A percentile compares a stretch with the other conserved stretches of the same genome.
These are phyloP conservation scores for Oemleria cerasiformis DNA, from an alignment of 306 rosid genomes.

Conservation along the genomic window DNA sequence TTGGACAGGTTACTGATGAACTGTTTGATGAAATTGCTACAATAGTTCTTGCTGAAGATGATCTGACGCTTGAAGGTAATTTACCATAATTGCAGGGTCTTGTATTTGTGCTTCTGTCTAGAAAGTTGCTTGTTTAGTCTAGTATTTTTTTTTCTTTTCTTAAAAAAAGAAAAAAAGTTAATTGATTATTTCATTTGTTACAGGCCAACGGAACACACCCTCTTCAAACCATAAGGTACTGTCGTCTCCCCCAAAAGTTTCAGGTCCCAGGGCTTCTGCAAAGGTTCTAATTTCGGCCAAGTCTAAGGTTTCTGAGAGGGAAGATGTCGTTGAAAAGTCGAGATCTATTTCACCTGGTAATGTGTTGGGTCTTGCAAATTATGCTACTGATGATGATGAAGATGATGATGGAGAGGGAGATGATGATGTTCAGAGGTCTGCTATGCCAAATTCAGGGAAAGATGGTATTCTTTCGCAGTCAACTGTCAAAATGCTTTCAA, in stretches of 20 bases:
- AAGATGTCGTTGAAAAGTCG: constrained; percentile 50
- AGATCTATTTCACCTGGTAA: constrained; percentile 70
- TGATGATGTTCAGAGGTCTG: constrained; percentile 59
- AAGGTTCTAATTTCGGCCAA: constrained; percentile 61
- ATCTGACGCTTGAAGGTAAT: constrained; percentile 63
- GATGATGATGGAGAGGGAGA: constrained; percentile 58
- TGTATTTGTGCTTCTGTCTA: constrained; percentile 7
- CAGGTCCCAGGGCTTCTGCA: constrained; percentile 58
- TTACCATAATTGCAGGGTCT: constrained; percentile 11
- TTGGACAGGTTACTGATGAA: constrained; percentile 85
- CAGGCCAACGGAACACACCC: constrained; percentile 45
- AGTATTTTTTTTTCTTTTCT: neutral
- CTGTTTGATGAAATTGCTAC: constrained; percentile 94
- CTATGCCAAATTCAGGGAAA: constrained; percentile 39
- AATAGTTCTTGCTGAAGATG: constrained; percentile 80
- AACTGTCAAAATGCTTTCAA: constrained; percentile 29
- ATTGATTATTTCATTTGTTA: constrained; percentile 6
- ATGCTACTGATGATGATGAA: constrained; percentile 79
- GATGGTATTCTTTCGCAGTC: constrained; percentile 31
- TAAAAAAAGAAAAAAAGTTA: neutral
- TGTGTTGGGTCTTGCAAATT: constrained; percentile 91
- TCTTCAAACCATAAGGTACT: constrained; percentile 51
- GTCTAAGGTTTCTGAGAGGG: constrained; percentile 52
- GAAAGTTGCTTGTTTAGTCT: constrained; percentile 1
- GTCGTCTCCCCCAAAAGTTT: constrained; percentile 41